Evolutionary conservation across 495 filamentous ascomycete genomes (phyloP).

Genomic region (Trichoderma asperelloides): DNA sequence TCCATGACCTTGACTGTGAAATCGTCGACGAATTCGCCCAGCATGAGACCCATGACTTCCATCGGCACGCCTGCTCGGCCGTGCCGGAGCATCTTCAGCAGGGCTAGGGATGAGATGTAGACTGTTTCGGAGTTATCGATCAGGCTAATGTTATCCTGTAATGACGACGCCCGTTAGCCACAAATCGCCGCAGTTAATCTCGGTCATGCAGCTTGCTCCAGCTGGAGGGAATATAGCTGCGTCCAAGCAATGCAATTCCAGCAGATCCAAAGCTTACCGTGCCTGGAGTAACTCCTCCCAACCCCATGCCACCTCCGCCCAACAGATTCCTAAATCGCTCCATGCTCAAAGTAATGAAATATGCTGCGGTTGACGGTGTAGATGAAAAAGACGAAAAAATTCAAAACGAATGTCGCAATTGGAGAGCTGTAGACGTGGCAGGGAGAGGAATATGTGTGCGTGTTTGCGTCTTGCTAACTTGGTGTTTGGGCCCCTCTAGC

Average conservation of each 20-base stretch:
- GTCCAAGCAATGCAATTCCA: neutral
- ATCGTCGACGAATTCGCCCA: slow-evolving; percentile 97
- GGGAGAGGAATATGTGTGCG: neutral
- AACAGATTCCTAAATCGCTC: slow-evolving; percentile 16
- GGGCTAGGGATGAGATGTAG: slow-evolving; percentile 93
- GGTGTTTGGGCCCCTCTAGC: neutral
- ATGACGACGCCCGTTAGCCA: neutral
- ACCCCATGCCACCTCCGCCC: neutral
- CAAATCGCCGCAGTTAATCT: neutral
- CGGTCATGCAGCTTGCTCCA: neutral
- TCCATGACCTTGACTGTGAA: slow-evolving; percentile 97
- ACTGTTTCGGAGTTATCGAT: slow-evolving; percentile 99
- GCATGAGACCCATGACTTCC: slow-evolving; percentile 99
- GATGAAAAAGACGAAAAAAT: neutral
- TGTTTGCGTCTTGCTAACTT: neutral
- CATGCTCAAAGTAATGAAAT: slow-evolving; percentile 11
- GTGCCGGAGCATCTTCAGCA: slow-evolving; percentile 97
- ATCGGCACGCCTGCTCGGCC: slow-evolving; percentile 96
- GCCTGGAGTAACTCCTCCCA: slow-evolving; percentile 8
- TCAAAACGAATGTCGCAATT: neutral
- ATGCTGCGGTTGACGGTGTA: neutral
- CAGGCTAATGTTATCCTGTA: slow-evolving; percentile 72
- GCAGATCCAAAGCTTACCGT: neutral
- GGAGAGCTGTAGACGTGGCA: neutral
- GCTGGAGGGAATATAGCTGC: neutral